Percentiles rank a stretch among this genome's conserved stretches.
Evolutionary conservation across 441 rosid species (phyloP).

Genomic region (Populus hybrid): DNA sequence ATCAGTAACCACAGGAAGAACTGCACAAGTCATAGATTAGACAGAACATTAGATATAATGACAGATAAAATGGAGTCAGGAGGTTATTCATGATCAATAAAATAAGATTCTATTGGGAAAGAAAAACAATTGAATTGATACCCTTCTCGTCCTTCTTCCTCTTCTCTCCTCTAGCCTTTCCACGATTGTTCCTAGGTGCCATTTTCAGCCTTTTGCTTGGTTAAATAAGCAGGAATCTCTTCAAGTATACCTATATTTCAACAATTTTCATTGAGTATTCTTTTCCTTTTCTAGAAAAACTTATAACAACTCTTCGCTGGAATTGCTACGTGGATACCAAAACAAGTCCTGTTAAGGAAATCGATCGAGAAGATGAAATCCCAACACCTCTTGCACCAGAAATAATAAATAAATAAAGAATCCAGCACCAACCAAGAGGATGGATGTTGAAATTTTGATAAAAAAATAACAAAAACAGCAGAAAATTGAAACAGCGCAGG

Average conservation of each 20-base stretch:
- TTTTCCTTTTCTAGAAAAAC: not conserved
- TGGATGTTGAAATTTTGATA: not conserved
- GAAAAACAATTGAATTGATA: slow-evolving; percentile 10
- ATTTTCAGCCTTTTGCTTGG: slow-evolving; percentile 38
- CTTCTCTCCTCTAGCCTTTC: slow-evolving; percentile 89
- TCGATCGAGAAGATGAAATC: not conserved
- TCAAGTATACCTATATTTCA: slow-evolving; percentile 13
- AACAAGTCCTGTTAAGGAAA: not conserved
- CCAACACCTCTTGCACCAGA: not conserved
- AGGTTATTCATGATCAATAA: not conserved
- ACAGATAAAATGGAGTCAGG: not conserved
- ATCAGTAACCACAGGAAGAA: slow-evolving; percentile 83
- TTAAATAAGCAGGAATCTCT: slow-evolving; percentile 15
- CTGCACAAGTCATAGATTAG: slow-evolving; percentile 34
- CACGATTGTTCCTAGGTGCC: slow-evolving; percentile 94
- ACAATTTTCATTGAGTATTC: not conserved
- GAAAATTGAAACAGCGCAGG: not conserved
- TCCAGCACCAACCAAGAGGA: not conserved
- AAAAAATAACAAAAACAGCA: not conserved
- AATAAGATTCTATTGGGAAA: not conserved
- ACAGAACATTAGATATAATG: not conserved
- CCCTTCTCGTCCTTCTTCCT: slow-evolving; percentile 97
- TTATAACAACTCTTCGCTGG: not conserved
- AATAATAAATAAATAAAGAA: too few species aligned
- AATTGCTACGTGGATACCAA: not conserved